Conservation (phyloP, 139 green algal species). For the Picochlorum sp. region DNA sequence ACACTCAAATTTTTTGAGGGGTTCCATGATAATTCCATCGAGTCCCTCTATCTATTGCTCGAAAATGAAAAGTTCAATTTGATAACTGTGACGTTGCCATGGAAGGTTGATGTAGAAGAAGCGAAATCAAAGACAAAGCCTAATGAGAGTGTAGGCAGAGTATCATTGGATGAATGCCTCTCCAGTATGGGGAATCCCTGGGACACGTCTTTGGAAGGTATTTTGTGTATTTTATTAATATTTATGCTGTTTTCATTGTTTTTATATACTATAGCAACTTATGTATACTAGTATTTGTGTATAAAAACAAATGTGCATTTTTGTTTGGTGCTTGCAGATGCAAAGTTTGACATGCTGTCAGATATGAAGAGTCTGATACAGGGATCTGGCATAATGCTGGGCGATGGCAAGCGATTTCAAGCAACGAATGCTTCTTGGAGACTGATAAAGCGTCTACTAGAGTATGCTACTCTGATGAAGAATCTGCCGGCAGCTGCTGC, state of each 20-base stretch:
- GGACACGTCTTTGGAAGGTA: neutral
- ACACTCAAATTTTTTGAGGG: neutral
- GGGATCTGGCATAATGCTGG: neutral
- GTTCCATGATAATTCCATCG: neutral
- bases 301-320: too few species aligned
- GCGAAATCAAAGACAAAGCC: too few species aligned
- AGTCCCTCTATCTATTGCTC: neutral
- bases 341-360: neutral
- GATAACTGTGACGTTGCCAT: neutral
- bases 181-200: neutral
- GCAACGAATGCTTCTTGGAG: conserved; percentile 25
- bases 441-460: conserved; percentile 26
- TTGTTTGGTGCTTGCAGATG: neutral
- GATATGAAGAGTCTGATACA: neutral
- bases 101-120: too few species aligned
- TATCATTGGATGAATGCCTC: too few species aligned
- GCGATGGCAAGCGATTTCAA: neutral
- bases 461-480: conserved; percentile 41
- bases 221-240: neutral
- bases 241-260: neutral
- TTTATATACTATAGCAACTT: too few species aligned
- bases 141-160: too few species aligned
- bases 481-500: conserved; percentile 13
- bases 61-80: neutral
- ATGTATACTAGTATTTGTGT: too few species aligned